These are phyloP conservation scores for Fraxinus greggii DNA, from an alignment of 305 asterid species.

Conservation along the genomic window DNA sequence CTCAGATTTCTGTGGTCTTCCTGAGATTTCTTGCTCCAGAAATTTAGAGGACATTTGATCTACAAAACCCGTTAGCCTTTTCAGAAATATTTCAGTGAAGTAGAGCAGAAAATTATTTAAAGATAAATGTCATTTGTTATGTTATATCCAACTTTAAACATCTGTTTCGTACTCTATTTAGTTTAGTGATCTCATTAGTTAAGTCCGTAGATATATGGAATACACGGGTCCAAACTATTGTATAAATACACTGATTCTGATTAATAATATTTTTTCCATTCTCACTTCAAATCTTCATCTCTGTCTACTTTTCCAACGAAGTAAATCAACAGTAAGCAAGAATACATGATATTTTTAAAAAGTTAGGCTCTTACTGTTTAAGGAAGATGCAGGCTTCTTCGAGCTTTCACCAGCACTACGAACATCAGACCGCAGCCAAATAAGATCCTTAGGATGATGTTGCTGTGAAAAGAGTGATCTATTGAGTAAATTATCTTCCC, in stretches of 20 bases:
- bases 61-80: not conserved
- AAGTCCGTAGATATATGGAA: not conserved
- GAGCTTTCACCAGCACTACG: slow-evolving; percentile 34
- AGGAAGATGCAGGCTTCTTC: slow-evolving; percentile 29
- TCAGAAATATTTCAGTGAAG: not conserved
- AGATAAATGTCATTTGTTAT: not conserved
- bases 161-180: not conserved
- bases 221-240: not conserved
- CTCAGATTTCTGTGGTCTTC: not conserved
- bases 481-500: slow-evolving; percentile 33
- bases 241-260: not conserved
- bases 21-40: not conserved
- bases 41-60: not conserved
- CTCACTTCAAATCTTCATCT: not conserved
- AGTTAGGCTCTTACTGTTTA: not conserved
- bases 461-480: slow-evolving; percentile 31
- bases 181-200: not conserved
- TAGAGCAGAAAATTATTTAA: not conserved
- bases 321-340: not conserved
- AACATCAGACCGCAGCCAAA: slow-evolving; percentile 23
- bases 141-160: not conserved
- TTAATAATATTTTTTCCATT: not conserved
- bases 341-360: not conserved
- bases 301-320: not conserved
- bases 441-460: slow-evolving; percentile 29